Evolutionary conservation across 2,329 filamentous ascomycete genomes (phyloP).

Genomic region (Botrytis tulipae): DNA sequence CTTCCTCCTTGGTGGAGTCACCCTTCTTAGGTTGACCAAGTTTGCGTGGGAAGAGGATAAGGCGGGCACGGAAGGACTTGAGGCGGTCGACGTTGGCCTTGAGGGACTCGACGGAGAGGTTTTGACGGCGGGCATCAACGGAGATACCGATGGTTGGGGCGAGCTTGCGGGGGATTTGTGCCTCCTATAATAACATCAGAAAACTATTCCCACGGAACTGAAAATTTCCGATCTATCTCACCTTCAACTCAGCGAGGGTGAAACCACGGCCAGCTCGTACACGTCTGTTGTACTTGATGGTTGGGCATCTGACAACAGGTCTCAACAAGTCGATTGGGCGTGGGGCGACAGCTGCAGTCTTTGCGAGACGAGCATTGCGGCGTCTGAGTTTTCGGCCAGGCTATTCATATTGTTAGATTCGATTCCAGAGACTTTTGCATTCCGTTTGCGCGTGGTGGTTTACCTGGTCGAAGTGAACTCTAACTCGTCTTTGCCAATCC

Average conservation of each 20-base stretch:
- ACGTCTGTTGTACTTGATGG: conserved; percentile 98
- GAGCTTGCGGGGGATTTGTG: conserved; percentile 90
- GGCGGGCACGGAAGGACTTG: conserved; percentile 92
- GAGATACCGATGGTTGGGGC: conserved; percentile 95
- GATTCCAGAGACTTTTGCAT: conserved; percentile 33
- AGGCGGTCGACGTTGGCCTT: conserved; percentile 94
- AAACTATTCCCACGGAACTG: conserved; percentile 15
- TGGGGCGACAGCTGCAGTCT: conserved; percentile 93
- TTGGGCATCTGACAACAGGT: conserved; percentile 95
- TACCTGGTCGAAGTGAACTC: conserved; percentile 99
- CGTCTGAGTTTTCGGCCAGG: conserved; percentile 94
- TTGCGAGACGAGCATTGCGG: conserved; percentile 85
- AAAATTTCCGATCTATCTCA: conserved; percentile 46
- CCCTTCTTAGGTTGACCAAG: conserved; percentile 90
- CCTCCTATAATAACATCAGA: conserved; percentile 65
- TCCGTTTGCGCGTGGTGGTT: conserved; percentile 37
- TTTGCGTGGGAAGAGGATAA: conserved; percentile 98
- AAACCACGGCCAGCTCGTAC: conserved; percentile 96
- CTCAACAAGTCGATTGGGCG: conserved; percentile 96
- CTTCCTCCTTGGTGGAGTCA: conserved; percentile 80
- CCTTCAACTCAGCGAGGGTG: conserved; percentile 97
- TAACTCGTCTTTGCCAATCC: conserved; percentile 99
- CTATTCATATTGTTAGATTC: conserved; percentile 50
- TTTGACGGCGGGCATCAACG: conserved; percentile 94
- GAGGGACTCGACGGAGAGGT: conserved; percentile 94